phyloP scores from a whole-genome alignment of 1,139 yeast genomes.

The Protomyces inundatus region DNA sequence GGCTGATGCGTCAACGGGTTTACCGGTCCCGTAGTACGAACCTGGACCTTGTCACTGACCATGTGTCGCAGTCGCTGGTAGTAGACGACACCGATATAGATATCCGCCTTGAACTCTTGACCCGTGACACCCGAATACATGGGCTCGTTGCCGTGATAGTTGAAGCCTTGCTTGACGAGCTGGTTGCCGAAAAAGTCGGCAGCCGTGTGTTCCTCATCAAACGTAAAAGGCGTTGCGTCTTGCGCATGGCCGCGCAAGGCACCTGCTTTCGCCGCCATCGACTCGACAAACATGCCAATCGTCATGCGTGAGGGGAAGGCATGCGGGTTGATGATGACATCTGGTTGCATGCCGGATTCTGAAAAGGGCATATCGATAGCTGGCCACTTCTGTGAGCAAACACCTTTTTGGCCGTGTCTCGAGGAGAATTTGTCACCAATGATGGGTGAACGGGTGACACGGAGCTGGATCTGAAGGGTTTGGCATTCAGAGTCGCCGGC shows the following conservation, averaged over 20 bases:
- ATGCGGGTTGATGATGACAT: conserved; percentile 94
- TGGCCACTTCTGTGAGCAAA: conserved; percentile 98
- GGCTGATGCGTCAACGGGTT: conserved; percentile 98
- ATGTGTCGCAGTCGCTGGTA: conserved; percentile 98
- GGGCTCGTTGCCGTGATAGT: conserved; percentile 97
- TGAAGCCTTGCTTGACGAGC: conserved; percentile 78
- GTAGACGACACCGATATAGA: conserved; percentile 92
- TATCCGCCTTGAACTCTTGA: conserved; percentile 91
- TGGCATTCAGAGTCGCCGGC: conserved; percentile 68
- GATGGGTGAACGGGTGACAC: conserved; percentile 85
- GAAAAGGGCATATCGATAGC: conserved; percentile 94
- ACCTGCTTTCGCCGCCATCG: conserved; percentile 96
- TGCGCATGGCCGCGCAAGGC: conserved; percentile 97
- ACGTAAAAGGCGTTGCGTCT: conserved; percentile 76
- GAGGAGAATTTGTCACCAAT: conserved; percentile 98
- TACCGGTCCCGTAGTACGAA: conserved; percentile 97
- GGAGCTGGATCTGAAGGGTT: conserved; percentile 76
- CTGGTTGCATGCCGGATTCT: conserved; percentile 95
- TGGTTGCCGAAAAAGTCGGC: conserved; percentile 98
- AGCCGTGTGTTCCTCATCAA: conserved; percentile 86
- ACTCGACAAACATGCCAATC: conserved; percentile 98
- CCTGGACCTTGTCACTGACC: conserved; percentile 99
- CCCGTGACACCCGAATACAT: conserved; percentile 99
- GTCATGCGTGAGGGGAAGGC: conserved; percentile 99
- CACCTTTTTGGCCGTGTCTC: conserved; percentile 99